Conservation (phyloP, 1,284 basidiomycete species). For the Trametes sp. region DNA sequence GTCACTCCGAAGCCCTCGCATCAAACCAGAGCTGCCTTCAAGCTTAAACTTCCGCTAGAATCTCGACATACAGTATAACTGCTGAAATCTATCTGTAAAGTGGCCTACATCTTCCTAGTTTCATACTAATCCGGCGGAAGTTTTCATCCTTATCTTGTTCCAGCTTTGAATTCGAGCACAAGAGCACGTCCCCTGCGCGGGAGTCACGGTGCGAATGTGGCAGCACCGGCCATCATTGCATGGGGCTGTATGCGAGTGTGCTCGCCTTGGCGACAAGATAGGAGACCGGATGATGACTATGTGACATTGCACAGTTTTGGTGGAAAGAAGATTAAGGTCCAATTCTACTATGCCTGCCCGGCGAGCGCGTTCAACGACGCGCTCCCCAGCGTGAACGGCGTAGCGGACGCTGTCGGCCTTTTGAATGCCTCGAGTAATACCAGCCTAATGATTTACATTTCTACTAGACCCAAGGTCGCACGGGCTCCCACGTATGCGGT, state of each 20-base stretch:
- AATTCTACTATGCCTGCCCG: constrained; percentile 42
- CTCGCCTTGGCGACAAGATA: no score
- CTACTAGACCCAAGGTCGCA: constrained; percentile 45
- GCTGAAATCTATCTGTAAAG: no score
- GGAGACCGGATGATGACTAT: no score
- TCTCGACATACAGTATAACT: no score
- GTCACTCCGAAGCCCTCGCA: no score
- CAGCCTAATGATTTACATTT: neutral
- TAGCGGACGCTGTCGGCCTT: constrained; percentile 42
- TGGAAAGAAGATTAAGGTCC: constrained; percentile 40
- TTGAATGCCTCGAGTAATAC: constrained; percentile 35
- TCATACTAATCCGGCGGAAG: no score
- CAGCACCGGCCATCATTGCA: constrained; percentile 57
- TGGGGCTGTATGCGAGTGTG: constrained; percentile 53
- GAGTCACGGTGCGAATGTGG: constrained; percentile 52
- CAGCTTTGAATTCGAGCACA: constrained; percentile 62
- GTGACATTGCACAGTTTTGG: neutral
- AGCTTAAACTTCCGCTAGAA: no score
- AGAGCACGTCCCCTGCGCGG: constrained; percentile 50
- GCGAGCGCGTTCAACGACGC: neutral
- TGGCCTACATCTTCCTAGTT: no score
- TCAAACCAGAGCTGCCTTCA: no score
- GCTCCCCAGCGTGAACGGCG: constrained; percentile 43
- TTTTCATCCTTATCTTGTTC: no score
- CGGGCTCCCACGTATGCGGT: constrained; percentile 51